These are phyloP conservation scores for Trichophyton mentagrophytes DNA, from an alignment of 2,329 filamentous ascomycete genomes.

Conservation along the genomic window DNA sequence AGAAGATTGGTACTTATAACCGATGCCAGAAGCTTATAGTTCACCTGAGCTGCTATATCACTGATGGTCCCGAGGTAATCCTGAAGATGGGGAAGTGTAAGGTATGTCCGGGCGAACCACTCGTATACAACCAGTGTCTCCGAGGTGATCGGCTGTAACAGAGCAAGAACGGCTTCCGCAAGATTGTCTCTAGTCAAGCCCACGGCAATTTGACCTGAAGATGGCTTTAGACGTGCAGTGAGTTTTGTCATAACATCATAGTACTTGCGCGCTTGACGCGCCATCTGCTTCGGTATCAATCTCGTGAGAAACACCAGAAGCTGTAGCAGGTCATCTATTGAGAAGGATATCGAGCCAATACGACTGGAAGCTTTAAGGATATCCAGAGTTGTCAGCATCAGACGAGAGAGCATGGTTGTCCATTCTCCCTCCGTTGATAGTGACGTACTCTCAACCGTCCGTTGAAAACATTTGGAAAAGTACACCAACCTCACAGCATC, in stretches of 20 bases:
- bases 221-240: conserved; percentile 18
- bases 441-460: conserved; percentile 26
- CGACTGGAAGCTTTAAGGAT: conserved; percentile 21
- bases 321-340: conserved; percentile 24
- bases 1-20: conserved; percentile 25
- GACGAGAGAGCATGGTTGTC: conserved; percentile 28
- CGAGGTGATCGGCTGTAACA: conserved; percentile 32
- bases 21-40: conserved; percentile 38
- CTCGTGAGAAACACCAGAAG: conserved; percentile 26
- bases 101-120: conserved; percentile 34
- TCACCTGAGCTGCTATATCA: conserved; percentile 35
- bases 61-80: conserved; percentile 28
- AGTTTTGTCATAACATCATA: conserved; percentile 29
- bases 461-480: conserved; percentile 31
- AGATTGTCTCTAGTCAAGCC: conserved; percentile 20
- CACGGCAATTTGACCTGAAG: conserved; percentile 9
- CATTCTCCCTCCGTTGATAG: conserved; percentile 30
- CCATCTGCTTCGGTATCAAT: conserved; percentile 31
- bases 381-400: conserved; percentile 26
- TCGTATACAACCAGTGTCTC: conserved; percentile 34
- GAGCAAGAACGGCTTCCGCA: conserved; percentile 27
- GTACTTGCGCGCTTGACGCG: conserved; percentile 26
- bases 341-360: conserved; percentile 14
- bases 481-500: conserved; percentile 33
- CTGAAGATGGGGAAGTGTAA: conserved; percentile 34